Evolutionary conservation across 164 flowering plant species (phyloP).

Genomic region (Cinnamomum micranthum): DNA sequence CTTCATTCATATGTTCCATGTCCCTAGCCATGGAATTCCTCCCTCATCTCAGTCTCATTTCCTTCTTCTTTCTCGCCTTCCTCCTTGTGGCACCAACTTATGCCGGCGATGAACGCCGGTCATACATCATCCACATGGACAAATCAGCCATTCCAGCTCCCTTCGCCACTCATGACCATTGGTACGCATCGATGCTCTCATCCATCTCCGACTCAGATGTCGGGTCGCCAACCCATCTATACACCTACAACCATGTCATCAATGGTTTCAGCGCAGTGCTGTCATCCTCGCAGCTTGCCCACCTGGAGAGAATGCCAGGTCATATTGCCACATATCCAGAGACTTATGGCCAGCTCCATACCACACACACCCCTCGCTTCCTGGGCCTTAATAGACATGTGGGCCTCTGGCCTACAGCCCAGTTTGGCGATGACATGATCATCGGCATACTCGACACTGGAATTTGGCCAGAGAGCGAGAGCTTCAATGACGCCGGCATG

Average conservation of each 20-base stretch:
- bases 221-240: slow-evolving; percentile 17
- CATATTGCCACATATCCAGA: slow-evolving; percentile 30
- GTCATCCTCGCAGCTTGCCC: slow-evolving; percentile 35
- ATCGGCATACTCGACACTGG: slow-evolving; percentile 13
- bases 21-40: slow-evolving; percentile 8
- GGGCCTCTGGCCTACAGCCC: slow-evolving; percentile 11
- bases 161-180: neutral
- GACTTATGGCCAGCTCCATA: slow-evolving; percentile 11
- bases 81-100: slow-evolving; percentile 4
- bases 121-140: slow-evolving; percentile 7
- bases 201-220: neutral
- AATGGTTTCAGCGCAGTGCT: slow-evolving; percentile 35
- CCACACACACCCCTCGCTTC: slow-evolving; percentile 12
- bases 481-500: slow-evolving; percentile 6
- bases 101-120: neutral
- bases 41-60: neutral
- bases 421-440: slow-evolving; percentile 11
- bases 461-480: slow-evolving; percentile 10
- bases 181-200: slow-evolving; percentile 1
- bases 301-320: slow-evolving; percentile 38
- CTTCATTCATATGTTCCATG: neutral
- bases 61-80: slow-evolving; percentile 7
- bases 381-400: slow-evolving; percentile 6
- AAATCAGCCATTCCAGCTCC: slow-evolving; percentile 3
- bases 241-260: slow-evolving; percentile 18